Evolutionary conservation across 306 rosid genomes (phyloP), one percentile per base, ranked within the genome.

Genomic region (Vigna trinervia): DNA sequence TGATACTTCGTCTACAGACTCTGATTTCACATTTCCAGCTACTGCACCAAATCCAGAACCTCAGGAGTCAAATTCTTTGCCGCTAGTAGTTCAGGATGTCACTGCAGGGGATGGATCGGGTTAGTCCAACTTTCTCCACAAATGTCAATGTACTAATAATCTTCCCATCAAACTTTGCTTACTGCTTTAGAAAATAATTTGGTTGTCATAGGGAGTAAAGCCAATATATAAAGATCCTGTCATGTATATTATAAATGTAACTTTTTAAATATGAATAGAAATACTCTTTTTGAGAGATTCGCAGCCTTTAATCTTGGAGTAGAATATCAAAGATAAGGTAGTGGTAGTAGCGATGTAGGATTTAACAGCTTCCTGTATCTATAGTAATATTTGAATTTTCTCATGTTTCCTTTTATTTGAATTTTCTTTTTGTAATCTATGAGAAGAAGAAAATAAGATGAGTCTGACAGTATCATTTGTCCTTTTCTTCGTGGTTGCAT

Each of bases 11-110:
- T 90, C 96, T 32, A 61, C 90, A 3, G 93, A 92, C 84, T 91
- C 95, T 73, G 96, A 94, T 66, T 90, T 90, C 87, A 76, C 90
- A 80, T 87, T 85, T 80, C 87, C 97, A 46, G 80, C 91, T 66
- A 73, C 92, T n/a, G 66, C 38, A 82, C 34, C 90, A 68, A 84
- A 83, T 78, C 36, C 89, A 68, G 82, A 78, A 20, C 53, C 69
- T 43, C 10, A 75, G 7, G 59, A 80, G 74, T 74, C 89, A 62
- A 84, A 67, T 43, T 23, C 91, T 72, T 65, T 75, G 73, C 86
- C 84, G 71, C 82, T 88, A 61, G 84, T 81, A 56, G 92, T 90
- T 82, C 91, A 92, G 84, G 98, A 92, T 80, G 48, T 90, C 88
- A 86, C 97, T 57, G 88, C 86, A 43, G 92, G 28, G 48, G 93